These are phyloP conservation scores for Coccomyxa sp. DNA, from an alignment of 139 green algal genomes.

Conservation along the genomic window DNA sequence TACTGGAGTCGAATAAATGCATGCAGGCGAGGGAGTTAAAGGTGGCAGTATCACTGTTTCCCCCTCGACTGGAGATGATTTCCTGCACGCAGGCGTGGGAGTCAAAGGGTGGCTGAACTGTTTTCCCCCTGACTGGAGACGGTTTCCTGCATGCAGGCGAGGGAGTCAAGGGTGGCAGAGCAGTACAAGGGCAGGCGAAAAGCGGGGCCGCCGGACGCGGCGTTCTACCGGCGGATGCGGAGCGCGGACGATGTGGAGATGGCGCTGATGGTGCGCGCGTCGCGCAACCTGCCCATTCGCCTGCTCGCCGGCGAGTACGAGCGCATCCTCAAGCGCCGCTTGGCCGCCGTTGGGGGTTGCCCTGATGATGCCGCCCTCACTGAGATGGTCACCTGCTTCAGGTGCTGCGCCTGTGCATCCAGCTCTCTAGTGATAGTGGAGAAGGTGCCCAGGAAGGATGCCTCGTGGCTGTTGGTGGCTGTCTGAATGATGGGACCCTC, in stretches of 20 bases:
- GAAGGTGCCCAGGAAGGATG: no score
- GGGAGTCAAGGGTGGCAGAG: slow-evolving; percentile 2
- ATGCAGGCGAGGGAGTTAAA: slow-evolving; percentile 11
- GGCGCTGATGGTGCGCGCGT: slow-evolving; percentile 53
- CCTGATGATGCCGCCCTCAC: slow-evolving; percentile 37
- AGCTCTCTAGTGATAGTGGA: no score
- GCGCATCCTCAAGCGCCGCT: slow-evolving; percentile 45
- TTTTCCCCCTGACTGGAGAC: neutral
- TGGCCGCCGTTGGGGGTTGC: slow-evolving; percentile 27
- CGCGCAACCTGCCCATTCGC: slow-evolving; percentile 55
- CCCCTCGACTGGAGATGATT: no score
- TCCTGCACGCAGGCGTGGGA: no score
- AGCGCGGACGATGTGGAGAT: slow-evolving; percentile 37
- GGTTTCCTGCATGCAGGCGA: neutral
- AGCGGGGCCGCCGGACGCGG: neutral
- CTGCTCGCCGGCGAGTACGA: slow-evolving; percentile 57
- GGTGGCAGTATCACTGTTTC: no score
- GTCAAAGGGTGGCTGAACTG: no score
- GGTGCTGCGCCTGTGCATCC: neutral
- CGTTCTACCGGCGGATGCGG: slow-evolving; percentile 9
- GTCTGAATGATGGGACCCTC: no score
- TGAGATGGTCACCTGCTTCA: slow-evolving; percentile 48
- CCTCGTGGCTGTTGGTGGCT: no score
- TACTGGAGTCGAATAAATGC: no score
- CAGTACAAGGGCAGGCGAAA: neutral